Conservation (phyloP, 768 basidiomycete species). For the Lactifluus piperatus region DNA sequence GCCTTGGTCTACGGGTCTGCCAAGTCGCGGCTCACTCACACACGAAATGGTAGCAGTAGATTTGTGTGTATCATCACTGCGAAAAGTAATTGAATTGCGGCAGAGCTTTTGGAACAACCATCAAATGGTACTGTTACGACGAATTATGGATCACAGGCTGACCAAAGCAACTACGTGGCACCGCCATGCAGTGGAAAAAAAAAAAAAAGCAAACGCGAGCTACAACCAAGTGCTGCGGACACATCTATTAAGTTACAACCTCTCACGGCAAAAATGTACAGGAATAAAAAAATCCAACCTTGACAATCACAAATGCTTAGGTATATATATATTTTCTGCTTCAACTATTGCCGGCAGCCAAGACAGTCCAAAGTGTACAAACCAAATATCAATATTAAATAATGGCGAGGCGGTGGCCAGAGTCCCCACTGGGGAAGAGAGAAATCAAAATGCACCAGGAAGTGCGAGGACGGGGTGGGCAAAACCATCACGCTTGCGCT, state of each 20-base stretch:
- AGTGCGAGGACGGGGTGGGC: slow-evolving; percentile 48
- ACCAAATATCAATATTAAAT: not conserved
- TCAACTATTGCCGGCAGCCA: not conserved
- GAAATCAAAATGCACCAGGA: slow-evolving; percentile 48
- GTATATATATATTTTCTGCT: not conserved
- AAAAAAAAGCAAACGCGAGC: not conserved
- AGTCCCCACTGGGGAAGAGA: not conserved
- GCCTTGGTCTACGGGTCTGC: not conserved
- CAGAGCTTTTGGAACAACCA: not conserved
- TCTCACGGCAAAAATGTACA: not conserved
- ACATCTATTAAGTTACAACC: not conserved
- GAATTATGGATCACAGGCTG: not conserved
- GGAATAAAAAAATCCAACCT: not conserved
- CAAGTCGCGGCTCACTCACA: not conserved
- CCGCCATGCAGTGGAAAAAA: not conserved
- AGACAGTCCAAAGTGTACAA: not conserved
- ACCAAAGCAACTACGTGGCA: slow-evolving; percentile 7
- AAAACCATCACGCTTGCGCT: slow-evolving; percentile 44
- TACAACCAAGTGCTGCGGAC: not conserved
- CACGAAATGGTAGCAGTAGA: not conserved
- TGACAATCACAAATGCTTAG: not conserved
- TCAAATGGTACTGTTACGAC: not conserved
- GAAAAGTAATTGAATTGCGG: not conserved
- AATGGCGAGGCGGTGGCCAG: no score
- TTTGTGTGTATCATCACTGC: not conserved